phyloP scores from a whole-genome alignment of 495 filamentous ascomycete species.

The Aspergillus bertholletiae region DNA sequence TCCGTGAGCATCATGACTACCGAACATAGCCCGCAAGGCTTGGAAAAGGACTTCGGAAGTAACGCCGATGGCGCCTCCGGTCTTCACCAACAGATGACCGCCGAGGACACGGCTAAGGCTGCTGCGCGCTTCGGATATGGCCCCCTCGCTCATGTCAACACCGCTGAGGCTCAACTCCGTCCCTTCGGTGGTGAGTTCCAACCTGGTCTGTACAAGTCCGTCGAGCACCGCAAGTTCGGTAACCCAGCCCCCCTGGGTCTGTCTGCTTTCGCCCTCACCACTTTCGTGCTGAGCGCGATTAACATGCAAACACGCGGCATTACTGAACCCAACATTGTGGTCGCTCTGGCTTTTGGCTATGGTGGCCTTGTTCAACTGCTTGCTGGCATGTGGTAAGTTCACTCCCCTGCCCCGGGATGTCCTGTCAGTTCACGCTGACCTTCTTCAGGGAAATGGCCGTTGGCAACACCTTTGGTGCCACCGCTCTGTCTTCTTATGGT shows the following conservation, averaged over 20 bases:
- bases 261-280: constrained; percentile 90
- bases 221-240: constrained; percentile 75
- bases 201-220: constrained; percentile 81
- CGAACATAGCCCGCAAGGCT: constrained; percentile 18
- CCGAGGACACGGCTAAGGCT: constrained; percentile 44
- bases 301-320: constrained; percentile 69
- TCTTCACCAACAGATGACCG: constrained; percentile 34
- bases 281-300: constrained; percentile 85
- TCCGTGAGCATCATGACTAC: constrained; percentile 23
- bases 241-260: constrained; percentile 87
- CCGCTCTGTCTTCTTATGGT: constrained; percentile 92
- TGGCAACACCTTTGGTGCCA: constrained; percentile 97
- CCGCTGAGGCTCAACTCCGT: constrained; percentile 58
- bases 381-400: constrained; percentile 94
- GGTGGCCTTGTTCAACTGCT: constrained; percentile 89
- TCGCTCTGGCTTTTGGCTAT: constrained; percentile 71
- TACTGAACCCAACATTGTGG: constrained; percentile 60
- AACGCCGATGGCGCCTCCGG: constrained; percentile 15
- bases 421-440: not conserved
- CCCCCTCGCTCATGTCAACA: constrained; percentile 69
- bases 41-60: constrained; percentile 36
- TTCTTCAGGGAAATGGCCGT: constrained; percentile 88
- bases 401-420: not conserved
- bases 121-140: constrained; percentile 53
- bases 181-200: constrained; percentile 97